Evolutionary conservation across 2,329 filamentous ascomycete species (phyloP), one percentile per base, ranked within the genome.

Genomic region (Fusarium protoensiforme): DNA sequence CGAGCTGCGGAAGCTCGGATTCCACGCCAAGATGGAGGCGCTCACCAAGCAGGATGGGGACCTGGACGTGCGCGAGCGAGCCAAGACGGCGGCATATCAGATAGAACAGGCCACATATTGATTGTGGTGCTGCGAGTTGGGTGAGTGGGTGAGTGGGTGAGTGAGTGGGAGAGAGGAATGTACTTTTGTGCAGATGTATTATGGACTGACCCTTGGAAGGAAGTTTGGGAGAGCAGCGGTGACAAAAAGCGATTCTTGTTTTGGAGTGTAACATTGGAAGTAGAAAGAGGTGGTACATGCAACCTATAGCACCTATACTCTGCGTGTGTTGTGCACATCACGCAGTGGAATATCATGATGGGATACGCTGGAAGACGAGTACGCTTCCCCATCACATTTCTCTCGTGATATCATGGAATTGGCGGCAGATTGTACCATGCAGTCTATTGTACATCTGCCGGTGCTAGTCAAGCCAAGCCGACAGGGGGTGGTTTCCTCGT

Each of bases 51-150:
- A 89, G 70, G 96, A 98, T 82, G 82, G 85, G 3, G 94, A 97
- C 78, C 82, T 96, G 65, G 94, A 98, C 81, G 93, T 98, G 24
- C 87, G 92, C 61, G 94, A 98, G 84, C 86, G 94, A 71, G 94
- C 94, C 1, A 97, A 95, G 84, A 92, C 90, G 48, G 95, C 94
- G 1, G 83, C 92, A 14, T 92, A 92, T 84, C 91, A 95, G 82
- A 89, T 96, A 83, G 90, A 88, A 72, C 82, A 85, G 72, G 81
- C 79, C 18, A 75, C 77, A 33, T 79, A 76, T 43, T 80, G 46
- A 51, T 31, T 29, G 46, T 24, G 54, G 60, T 22, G 31, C 7
- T 53, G 41, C 31, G 35, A 29, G 24, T 24, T n/a, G n/a, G n/a
- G 53, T n/a, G 24, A 11, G 38, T 35, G n/a, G 24, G 46, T 18